Base-by-base conservation (phyloP, 805 yeast species). In the Ogataea saltuana region DNA sequence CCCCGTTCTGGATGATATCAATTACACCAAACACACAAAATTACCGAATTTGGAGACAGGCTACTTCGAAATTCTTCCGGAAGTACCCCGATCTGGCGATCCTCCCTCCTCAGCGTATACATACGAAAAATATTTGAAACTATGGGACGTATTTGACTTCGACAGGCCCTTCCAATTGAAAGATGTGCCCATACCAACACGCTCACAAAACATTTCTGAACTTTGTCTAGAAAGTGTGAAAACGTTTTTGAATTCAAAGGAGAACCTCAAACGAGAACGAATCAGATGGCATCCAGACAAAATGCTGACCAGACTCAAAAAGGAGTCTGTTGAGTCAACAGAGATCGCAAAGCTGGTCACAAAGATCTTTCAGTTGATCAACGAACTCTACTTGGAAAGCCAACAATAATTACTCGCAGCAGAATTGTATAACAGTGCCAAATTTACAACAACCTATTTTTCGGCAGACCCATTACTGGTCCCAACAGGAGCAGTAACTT, bases 271-370 rank as follows among this genome's bases (percentile, higher is more conserved):
- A 45, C 51, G 45, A 21, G 88, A 83, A 51, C 58, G 88, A 42
- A 59, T 82, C 5, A 61, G 76, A 48, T 83, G 88, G 88, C 89
- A 83, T 57, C 89, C 89, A 1, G 89, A 83, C 55, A 75, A 72
- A 53, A 75, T 83, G 81, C 53, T 53, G 3, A 29, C 27, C 46
- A 58, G 43, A 27, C 56, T 45, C 18, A 46, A 42, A 12, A 17
- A 28, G 12, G 13, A 21, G 22, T 33, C 40, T 10, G 44, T 39
- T 18, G 12, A 12, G 8, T 32, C 39, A 21, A 41, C 33, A 5
- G 41, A 40, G 4, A 34, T 47, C 6, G 43, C 48, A 9, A 25
- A 17, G 16, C 26, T 44, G 28, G 63, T 72, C 9, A 75, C 77
- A 0, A 47, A 45, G n/a, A 57, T 68, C 2, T 75, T 74, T 48